Evolutionary conservation across 164 flowering plant species (phyloP).

Genomic region (Magnolia officinalis): DNA sequence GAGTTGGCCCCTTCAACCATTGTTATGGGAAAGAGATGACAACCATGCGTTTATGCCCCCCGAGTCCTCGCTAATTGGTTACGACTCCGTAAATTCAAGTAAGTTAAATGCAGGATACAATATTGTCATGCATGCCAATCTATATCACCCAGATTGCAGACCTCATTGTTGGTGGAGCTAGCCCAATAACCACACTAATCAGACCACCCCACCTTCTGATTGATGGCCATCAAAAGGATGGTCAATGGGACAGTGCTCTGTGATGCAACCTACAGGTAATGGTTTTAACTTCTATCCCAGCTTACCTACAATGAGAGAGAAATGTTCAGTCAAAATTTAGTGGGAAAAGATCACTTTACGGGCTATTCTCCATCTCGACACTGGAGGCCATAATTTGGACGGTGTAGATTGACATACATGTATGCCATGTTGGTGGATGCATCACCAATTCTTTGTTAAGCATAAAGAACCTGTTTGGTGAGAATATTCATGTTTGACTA

Average conservation of each 20-base stretch:
- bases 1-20: constrained; percentile 33
- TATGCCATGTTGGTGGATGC: no score
- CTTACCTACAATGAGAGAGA: background rate
- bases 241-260: background rate
- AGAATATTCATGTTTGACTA: no score
- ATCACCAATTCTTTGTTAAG: no score
- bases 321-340: background rate
- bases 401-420: no score
- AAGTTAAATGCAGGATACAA: background rate
- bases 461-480: no score
- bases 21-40: constrained; percentile 46
- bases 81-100: constrained; percentile 65
- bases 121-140: no score
- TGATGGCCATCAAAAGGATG: background rate
- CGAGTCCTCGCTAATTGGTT: constrained; percentile 52
- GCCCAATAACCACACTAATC: background rate
- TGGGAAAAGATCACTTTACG: background rate
- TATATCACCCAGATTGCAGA: no score
- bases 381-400: no score
- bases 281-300: background rate
- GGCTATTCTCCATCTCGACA: no score
- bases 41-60: constrained; percentile 41
- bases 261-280: background rate
- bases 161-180: no score
- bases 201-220: background rate